A percentile compares a stretch with the other conserved stretches of the same genome.
phyloP scores from a whole-genome alignment of 768 basidiomycete genomes.

The Termitomyces sp. region DNA sequence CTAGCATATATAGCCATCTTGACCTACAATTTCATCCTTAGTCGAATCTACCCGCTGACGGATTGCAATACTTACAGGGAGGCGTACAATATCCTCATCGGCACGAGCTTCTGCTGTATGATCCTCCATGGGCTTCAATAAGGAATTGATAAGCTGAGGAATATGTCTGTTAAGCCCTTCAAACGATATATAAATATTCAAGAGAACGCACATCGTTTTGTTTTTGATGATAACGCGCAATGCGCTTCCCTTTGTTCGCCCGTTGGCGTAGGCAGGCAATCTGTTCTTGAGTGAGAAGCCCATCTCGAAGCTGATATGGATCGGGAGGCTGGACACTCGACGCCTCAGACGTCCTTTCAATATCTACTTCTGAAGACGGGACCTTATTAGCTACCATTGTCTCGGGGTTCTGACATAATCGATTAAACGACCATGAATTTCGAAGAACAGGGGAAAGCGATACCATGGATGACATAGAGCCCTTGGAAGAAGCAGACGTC shows the following conservation, averaged over 20 bases:
- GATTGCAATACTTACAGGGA: slow-evolving; percentile 44
- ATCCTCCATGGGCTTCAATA: slow-evolving; percentile 88
- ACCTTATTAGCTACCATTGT: slow-evolving; percentile 43
- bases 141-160: slow-evolving; percentile 69
- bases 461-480: slow-evolving; percentile 21
- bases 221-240: slow-evolving; percentile 60
- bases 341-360: slow-evolving; percentile 36
- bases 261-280: slow-evolving; percentile 56
- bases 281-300: slow-evolving; percentile 55
- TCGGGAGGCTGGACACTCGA: slow-evolving; percentile 36
- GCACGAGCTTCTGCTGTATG: slow-evolving; percentile 78
- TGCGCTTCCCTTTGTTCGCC: slow-evolving; percentile 46
- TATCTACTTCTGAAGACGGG: slow-evolving; percentile 33
- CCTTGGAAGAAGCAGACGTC: slow-evolving; percentile 23
- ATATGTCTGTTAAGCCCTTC: background rate
- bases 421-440: slow-evolving; percentile 5
- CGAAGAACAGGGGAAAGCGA: slow-evolving; percentile 10
- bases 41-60: background rate
- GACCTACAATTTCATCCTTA: slow-evolving; percentile 41
- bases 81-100: slow-evolving; percentile 58
- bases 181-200: background rate
- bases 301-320: slow-evolving; percentile 62
- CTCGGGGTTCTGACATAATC: slow-evolving; percentile 34
- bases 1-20: slow-evolving; percentile 86
- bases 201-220: slow-evolving; percentile 60